phyloP scores from a whole-genome alignment of 495 filamentous ascomycete species.

The Penicillium turbatum region DNA sequence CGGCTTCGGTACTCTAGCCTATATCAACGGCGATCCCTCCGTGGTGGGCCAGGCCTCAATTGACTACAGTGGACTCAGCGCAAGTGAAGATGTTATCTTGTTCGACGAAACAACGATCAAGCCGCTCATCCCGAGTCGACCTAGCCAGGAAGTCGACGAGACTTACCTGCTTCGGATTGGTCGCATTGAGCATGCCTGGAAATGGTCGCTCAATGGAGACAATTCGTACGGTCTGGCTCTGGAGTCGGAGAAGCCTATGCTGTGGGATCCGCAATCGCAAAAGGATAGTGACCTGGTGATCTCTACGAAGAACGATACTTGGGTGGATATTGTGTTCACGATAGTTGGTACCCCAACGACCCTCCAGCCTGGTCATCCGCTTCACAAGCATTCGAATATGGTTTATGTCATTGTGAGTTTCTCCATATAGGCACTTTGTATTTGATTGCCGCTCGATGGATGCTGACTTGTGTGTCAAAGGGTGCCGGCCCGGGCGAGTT shows the following conservation, averaged over 20 bases:
- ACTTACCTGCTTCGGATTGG: neutral
- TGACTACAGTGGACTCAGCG: neutral
- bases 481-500: conserved; percentile 38
- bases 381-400: conserved; percentile 53
- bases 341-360: neutral
- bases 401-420: conserved; percentile 32
- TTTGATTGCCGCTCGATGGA: neutral
- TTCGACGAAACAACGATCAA: neutral
- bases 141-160: neutral
- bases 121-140: neutral
- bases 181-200: neutral
- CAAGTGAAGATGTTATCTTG: neutral
- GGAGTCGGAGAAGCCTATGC: conserved; percentile 20
- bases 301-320: neutral
- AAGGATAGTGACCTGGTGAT: conserved; percentile 37
- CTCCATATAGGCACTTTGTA: neutral
- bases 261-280: conserved; percentile 25
- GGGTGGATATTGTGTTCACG: conserved; percentile 25
- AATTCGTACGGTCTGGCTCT: conserved; percentile 19
- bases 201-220: conserved; percentile 32
- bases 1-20: conserved; percentile 17
- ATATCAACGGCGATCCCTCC: conserved; percentile 14
- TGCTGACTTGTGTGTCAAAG: neutral
- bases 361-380: conserved; percentile 35
- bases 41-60: conserved; percentile 20